Conservation (phyloP, 176 grass and related monocot genomes). For the Saccharum spontaneum region DNA sequence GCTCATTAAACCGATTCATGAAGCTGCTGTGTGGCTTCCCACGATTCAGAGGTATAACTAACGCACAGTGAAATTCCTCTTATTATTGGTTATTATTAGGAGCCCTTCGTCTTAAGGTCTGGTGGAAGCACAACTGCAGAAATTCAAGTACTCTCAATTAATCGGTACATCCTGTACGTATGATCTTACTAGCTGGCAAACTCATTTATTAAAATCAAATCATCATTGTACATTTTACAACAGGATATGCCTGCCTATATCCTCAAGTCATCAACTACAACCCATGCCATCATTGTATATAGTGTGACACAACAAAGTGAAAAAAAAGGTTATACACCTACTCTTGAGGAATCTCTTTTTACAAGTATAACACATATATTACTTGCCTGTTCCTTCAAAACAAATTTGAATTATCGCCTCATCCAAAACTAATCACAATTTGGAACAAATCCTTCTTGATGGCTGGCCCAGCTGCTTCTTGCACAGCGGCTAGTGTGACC, state of each 20-base stretch:
- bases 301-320: background rate
- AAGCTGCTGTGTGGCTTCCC: no score
- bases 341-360: slow-evolving; percentile 2
- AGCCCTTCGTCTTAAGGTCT: no score
- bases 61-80: no score
- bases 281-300: background rate
- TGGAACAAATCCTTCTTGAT: background rate
- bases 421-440: slow-evolving; percentile 44
- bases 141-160: no score
- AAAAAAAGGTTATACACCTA: background rate
- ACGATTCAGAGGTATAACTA: background rate
- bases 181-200: background rate
- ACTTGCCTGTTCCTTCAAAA: slow-evolving; percentile 13
- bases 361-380: slow-evolving; percentile 8
- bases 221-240: slow-evolving; percentile 1
- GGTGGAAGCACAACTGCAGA: no score
- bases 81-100: no score
- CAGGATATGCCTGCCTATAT: background rate
- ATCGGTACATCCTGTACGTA: background rate
- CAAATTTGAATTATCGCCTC: slow-evolving; percentile 4
- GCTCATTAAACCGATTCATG: no score
- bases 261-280: slow-evolving; percentile 8
- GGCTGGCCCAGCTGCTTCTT: background rate
- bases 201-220: slow-evolving; percentile 14
- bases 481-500: slow-evolving; percentile 31